Conservation (phyloP, 2,329 filamentous ascomycete species). For the Xylariaceae sp. region DNA sequence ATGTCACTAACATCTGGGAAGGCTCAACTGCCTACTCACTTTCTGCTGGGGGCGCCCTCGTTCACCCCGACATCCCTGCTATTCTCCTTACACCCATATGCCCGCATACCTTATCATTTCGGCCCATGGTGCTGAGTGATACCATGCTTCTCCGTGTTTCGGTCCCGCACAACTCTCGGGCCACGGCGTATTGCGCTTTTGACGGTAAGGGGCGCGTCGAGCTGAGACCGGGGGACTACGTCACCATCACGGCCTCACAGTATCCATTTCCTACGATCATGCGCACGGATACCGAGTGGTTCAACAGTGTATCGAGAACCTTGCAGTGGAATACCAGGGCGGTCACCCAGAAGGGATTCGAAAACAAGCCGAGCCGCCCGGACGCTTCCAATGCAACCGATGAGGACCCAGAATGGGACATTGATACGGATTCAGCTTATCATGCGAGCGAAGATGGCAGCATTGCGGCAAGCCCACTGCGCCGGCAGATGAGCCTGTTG, state of each 20-base stretch:
- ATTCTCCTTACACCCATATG: constrained; percentile 97
- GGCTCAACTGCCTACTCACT: constrained; percentile 91
- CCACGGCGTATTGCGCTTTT: constrained; percentile 93
- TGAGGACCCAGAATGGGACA: constrained; percentile 73
- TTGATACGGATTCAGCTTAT: constrained; percentile 77
- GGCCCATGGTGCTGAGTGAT: constrained; percentile 95
- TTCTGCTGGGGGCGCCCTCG: constrained; percentile 88
- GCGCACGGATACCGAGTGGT: constrained; percentile 87
- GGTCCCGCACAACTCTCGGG: constrained; percentile 76
- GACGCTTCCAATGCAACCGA: constrained; percentile 46
- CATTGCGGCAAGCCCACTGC: constrained; percentile 59
- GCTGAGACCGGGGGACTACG: constrained; percentile 85
- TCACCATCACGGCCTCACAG: constrained; percentile 91
- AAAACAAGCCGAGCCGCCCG: constrained; percentile 41
- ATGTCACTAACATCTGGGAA: constrained; percentile 22
- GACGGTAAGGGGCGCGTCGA: constrained; percentile 96
- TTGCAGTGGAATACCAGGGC: constrained; percentile 93
- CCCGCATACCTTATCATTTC: constrained; percentile 92
- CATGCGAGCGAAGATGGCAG: constrained; percentile 70
- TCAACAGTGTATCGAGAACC: constrained; percentile 87
- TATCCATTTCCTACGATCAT: constrained; percentile 97
- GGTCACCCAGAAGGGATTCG: constrained; percentile 87
- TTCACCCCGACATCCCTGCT: constrained; percentile 93
- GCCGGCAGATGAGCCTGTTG: constrained; percentile 68
- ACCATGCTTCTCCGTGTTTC: constrained; percentile 86